Conservation (phyloP, 2,329 filamentous ascomycete species). For the Clonostachys rhizophaga region DNA sequence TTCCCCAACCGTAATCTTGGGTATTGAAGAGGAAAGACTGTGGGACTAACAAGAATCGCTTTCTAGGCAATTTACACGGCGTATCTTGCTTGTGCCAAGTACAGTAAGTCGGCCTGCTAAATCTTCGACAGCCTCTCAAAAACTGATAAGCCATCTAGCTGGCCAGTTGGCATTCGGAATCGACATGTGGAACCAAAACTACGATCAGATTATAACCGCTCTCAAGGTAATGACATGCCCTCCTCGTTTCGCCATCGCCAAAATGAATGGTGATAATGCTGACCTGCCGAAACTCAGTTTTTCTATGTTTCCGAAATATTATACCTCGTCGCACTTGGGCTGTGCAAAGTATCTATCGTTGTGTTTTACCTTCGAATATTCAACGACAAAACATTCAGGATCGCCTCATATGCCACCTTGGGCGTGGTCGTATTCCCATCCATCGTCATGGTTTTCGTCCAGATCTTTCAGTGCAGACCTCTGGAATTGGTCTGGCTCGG, state of each 20-base stretch:
- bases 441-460: conserved; percentile 25
- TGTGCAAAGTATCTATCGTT: conserved; percentile 32
- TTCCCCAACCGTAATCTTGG: too few relatives aligned
- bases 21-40: too few relatives aligned
- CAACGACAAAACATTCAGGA: conserved; percentile 20
- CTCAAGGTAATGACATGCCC: conserved; percentile 15
- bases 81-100: conserved; percentile 22
- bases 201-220: conserved; percentile 15
- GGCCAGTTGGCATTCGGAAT: conserved; percentile 21
- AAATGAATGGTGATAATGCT: not conserved
- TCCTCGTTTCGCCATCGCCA: too few relatives aligned
- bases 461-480: conserved; percentile 33
- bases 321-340: conserved; percentile 27
- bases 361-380: conserved; percentile 31
- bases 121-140: too few relatives aligned
- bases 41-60: too few relatives aligned
- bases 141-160: not conserved
- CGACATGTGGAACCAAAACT: conserved; percentile 27
- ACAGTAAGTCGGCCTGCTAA: conserved; percentile 1
- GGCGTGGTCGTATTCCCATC: conserved; percentile 24
- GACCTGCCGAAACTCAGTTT: conserved; percentile 7
- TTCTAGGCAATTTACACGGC: conserved; percentile 12
- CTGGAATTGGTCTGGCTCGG: conserved; percentile 24
- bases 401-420: conserved; percentile 20
- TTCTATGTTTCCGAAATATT: conserved; percentile 21